These are phyloP conservation scores for Coniosporium apollinis DNA, from an alignment of 495 filamentous ascomycete genomes.

Conservation along the genomic window DNA sequence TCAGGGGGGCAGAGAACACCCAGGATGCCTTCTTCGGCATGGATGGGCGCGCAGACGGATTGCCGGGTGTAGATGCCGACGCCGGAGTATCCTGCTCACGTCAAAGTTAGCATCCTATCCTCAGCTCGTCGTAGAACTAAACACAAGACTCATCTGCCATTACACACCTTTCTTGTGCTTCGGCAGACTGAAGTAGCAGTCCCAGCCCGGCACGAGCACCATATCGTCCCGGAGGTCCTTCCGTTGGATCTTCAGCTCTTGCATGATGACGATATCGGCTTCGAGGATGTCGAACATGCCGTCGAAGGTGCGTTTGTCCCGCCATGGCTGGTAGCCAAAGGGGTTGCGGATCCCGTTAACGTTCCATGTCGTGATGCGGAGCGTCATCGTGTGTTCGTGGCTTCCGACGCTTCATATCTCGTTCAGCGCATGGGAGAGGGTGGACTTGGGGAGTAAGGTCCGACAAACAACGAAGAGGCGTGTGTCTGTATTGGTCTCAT, in stretches of 20 bases:
- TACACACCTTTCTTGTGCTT: conserved; percentile 75
- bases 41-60: conserved; percentile 69
- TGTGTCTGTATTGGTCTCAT: too few species aligned
- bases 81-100: conserved; percentile 68
- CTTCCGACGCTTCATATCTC: conserved; percentile 15
- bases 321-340: conserved; percentile 91
- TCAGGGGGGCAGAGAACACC: conserved; percentile 66
- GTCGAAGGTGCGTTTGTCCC: conserved; percentile 71
- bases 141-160: not conserved
- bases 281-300: conserved; percentile 91
- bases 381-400: conserved; percentile 35
- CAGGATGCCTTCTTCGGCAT: conserved; percentile 84
- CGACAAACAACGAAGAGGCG: too few species aligned
- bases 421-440: too few species aligned
- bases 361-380: conserved; percentile 86
- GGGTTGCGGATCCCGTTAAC: conserved; percentile 97
- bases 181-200: conserved; percentile 88
- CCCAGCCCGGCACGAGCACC: conserved; percentile 91
- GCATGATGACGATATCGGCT: conserved; percentile 86
- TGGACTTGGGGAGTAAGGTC: too few species aligned
- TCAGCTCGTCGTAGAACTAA: not conserved
- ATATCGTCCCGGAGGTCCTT: conserved; percentile 92
- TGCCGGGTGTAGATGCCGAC: conserved; percentile 93
- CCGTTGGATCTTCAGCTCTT: conserved; percentile 91
- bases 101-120: too few species aligned